Base-by-base conservation (phyloP, 495 filamentous ascomycete species). In the Monascus purpureus region DNA sequence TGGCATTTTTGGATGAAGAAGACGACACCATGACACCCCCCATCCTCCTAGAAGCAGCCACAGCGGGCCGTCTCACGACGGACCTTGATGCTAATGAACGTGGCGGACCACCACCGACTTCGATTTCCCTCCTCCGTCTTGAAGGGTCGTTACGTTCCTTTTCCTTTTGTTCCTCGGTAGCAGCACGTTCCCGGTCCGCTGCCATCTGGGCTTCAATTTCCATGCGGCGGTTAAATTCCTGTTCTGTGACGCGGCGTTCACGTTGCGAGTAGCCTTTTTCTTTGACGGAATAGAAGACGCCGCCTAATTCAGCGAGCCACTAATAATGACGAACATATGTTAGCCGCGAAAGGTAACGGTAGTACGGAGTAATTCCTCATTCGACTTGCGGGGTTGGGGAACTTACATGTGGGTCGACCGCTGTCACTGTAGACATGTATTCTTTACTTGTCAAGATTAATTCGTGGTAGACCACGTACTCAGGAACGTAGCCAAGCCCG, bases 381-480 rank as follows among this genome's bases (percentile, higher is more conserved):
- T n/a, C n/a, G n/a, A n/a, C n/a, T n/a, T n/a, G n/a, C n/a, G n/a
- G n/a, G n/a, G n/a, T n/a, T n/a, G 14, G 14, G 13, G 6, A 30
- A 54, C 63, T 62, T 62, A 69, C 67, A 45, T 93, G 84, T 29
- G 92, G 88, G 53, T 99, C 92, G 2, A 99, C 90, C 1, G 85
- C 73, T 4, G 92, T 99, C 17, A 99, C 92, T 2, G 82, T 93
- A 2, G 80, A 88, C 88, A 99, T 96, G 63, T 96, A 99, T 57
- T 96, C 92, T 50, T 93, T 95, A 31, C 75, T 82, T 0, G 92
- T 99, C 28, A 96, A 72, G 41, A 95, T 95, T 42, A 99, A 72
- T 56, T 99, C 92, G 59, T 99, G 92, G 57, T 96, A 99, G 17
- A 99, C 77, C 35, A 99, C 87, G 45, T 95, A 95, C 46, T 96